These are phyloP conservation scores for Cladosporium halotolerans DNA, from an alignment of 2,329 filamentous ascomycete genomes.

Conservation along the genomic window DNA sequence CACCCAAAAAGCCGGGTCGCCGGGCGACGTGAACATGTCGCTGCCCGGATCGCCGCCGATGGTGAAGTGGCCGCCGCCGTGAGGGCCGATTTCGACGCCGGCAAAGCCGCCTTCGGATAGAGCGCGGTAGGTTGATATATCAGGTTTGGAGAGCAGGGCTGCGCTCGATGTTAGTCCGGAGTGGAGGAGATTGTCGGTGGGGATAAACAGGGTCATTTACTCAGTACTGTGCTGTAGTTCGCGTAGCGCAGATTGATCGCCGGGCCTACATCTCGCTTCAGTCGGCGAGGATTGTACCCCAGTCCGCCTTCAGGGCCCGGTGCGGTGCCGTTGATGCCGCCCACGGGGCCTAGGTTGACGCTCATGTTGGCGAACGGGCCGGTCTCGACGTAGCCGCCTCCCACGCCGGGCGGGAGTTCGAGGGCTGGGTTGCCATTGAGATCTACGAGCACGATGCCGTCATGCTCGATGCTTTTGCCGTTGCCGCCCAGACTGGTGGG, in stretches of 20 bases:
- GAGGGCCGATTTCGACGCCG: slow-evolving; percentile 24
- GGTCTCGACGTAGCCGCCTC: slow-evolving; percentile 47
- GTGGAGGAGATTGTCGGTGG: background rate
- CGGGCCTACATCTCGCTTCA: slow-evolving; percentile 31
- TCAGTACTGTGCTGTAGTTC: slow-evolving; percentile 14
- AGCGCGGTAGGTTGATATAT: slow-evolving; percentile 4
- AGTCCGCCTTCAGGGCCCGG: slow-evolving; percentile 24
- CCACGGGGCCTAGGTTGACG: slow-evolving; percentile 46
- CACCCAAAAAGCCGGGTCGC: slow-evolving; percentile 41
- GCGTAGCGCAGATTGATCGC: slow-evolving; percentile 15
- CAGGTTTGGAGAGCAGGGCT: slow-evolving; percentile 2
- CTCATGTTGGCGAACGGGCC: slow-evolving; percentile 46
- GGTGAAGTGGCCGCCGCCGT: slow-evolving; percentile 43
- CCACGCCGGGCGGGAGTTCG: slow-evolving; percentile 36
- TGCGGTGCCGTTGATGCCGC: slow-evolving; percentile 15
- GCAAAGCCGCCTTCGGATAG: slow-evolving; percentile 6
- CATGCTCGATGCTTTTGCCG: slow-evolving; percentile 18
- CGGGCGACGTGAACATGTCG: slow-evolving; percentile 37
- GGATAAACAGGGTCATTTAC: background rate
- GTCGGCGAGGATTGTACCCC: slow-evolving; percentile 30
- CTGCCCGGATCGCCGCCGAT: slow-evolving; percentile 37
- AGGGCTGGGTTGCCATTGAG: slow-evolving; percentile 40
- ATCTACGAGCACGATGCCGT: slow-evolving; percentile 26
- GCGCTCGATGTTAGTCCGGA: background rate
- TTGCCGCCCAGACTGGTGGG: slow-evolving; percentile 35